Evolutionary conservation across 768 basidiomycete species (phyloP), one percentile per base, ranked within the genome.

Genomic region (Hebeloma cylindrosporum): DNA sequence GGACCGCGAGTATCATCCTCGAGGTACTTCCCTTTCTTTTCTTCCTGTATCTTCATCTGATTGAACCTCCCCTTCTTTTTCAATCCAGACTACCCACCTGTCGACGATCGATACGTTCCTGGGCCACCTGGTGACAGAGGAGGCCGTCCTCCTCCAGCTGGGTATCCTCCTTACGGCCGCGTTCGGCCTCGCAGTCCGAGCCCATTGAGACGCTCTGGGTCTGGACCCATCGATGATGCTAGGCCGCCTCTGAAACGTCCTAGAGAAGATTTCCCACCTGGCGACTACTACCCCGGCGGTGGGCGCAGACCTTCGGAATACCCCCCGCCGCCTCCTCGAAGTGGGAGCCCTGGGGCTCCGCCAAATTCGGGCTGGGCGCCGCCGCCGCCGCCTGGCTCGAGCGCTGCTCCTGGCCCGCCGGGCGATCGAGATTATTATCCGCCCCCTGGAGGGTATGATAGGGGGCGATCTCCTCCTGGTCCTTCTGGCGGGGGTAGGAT

Each of bases 161-260:
- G 48, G 5, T 48, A 54, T 13, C 48, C 61, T 16, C 47, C 55
- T 11, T 71, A 67, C 47, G 63, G 62, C n/a, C 69, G 75, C 4
- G 66, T 75, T 16, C 68, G 77, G n/a, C 66, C 52, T 8, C 66
- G 74, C 30, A 78, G 76, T 46, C 67, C 72, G 3, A 78, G 73
- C 57, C 70, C 70, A 25, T 48, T 64, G 2, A 59, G 68, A 23
- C 58, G 74, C 10, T 55, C 64, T 21, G 64, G 60, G 0, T 63
- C 58, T 10, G 56, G 50, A 3, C 44, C 61, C 7, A 51, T 61
- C 1, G 74, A 72, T 17, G 75, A 74, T 32, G 17, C 61, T 17
- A 65, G 75, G 17, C 76, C 76, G 5, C 73, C 75, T 2, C 22
- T 68, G 35, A 78, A 78, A 43, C 64, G 77, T 26, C 30, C 63